Evolutionary conservation across 2,329 filamentous ascomycete species (phyloP).

Genomic region (Fusarium secorum): DNA sequence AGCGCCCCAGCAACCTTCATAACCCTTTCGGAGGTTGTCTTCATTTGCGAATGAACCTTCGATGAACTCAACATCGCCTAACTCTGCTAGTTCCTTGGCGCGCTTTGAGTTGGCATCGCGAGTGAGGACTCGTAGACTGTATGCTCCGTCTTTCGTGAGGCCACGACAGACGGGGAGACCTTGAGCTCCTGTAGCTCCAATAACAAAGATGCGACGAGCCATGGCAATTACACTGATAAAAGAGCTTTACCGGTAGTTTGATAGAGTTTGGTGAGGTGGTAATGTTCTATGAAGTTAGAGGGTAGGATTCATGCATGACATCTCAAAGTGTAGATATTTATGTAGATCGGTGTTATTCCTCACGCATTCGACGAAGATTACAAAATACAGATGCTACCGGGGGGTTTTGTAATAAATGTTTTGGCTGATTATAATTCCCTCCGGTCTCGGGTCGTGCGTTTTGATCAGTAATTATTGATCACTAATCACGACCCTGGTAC

Average conservation of each 20-base stretch:
- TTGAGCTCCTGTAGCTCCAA: constrained; percentile 18
- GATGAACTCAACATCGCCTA: constrained; percentile 2
- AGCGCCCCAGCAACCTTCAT: neutral
- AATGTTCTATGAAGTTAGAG: fast-evolving
- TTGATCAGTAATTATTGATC: neutral
- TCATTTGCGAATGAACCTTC: constrained; percentile 10
- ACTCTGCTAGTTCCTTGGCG: neutral
- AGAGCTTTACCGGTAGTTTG: fast-evolving
- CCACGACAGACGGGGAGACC: constrained; percentile 8
- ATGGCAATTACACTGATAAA: fast-evolving
- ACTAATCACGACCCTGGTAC: neutral
- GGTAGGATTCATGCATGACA: neutral
- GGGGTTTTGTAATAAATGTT: neutral
- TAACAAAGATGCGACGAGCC: constrained; percentile 4
- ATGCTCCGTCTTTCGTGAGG: neutral
- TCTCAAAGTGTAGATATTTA: fast-evolving
- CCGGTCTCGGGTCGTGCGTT: neutral
- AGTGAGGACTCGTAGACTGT: constrained; percentile 16
- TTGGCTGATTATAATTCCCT: neutral
- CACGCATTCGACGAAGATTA: neutral
- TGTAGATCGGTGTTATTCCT: fast-evolving
- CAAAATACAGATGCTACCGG: fast-evolving
- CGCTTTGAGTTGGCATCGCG: neutral
- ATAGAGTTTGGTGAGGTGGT: fast-evolving
- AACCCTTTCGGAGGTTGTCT: neutral